Base-by-base conservation (phyloP, 2,329 filamentous ascomycete genomes). In the Pyricularia grisea region DNA sequence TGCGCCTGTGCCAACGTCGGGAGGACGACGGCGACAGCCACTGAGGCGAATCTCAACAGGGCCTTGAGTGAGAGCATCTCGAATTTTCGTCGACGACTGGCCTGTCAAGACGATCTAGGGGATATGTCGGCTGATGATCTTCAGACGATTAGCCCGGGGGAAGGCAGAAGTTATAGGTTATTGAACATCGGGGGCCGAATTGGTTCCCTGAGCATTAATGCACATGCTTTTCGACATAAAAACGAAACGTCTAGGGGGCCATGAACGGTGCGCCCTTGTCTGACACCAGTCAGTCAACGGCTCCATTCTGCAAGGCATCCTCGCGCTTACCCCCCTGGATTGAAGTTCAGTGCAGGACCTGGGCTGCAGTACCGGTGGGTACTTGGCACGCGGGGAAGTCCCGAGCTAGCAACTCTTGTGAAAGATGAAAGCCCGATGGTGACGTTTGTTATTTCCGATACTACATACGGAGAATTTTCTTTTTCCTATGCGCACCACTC, bases 31-130 rank as follows among this genome's bases (percentile, higher is more conserved):
- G 42, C 65, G 2, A 36, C 36, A 28, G 65, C 65, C 65, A 67
- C 23, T 14, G 65, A 67, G 65, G 65, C 65, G 65, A 36, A 27
- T 27, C 65, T 20, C 12, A 67, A 28, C 33, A 50, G 36, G 27
- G 36, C 65, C 65, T 67, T 67, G 65, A 67, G 28, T 12, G 65
- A 67, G 42, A 42, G 42, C 65, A 67, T 67, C 20, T 36, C n/a
- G 33, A 28, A 50, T 36, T 66, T 23, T 36, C 33, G 65, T 61
- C 58, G n/a, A 61, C 33, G 65, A 25, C 23, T 66, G 14, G 65
- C 65, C 63, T 12, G 25, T 25, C 65, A 36, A 50, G 25, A 50
- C 27, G 36, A 25, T 50, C 36, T 27, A 66, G 7, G 60, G 60
- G 11, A 12, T 23, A 36, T 36, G 30, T 50, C 42, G 42, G 42